phyloP scores from a whole-genome alignment of 306 rosid species.

The Bauhinia variegata region DNA sequence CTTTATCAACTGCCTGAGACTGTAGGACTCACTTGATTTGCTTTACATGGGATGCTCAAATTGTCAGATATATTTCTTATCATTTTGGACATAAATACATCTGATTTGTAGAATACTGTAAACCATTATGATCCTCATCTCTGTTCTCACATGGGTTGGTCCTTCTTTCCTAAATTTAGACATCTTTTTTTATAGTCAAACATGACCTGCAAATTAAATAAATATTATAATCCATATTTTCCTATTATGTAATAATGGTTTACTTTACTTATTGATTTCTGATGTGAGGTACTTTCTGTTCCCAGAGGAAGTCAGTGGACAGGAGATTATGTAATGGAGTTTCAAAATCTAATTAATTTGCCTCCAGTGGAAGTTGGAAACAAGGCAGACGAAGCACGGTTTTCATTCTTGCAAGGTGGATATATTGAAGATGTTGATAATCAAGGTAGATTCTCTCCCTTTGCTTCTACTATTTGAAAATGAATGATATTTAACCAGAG shows the following conservation, averaged over 20 bases:
- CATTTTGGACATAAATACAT: constrained; percentile 1
- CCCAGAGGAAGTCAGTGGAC: constrained; percentile 90
- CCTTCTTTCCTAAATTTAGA: background rate
- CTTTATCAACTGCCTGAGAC: background rate
- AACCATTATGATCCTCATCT: background rate
- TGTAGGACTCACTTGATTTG: background rate
- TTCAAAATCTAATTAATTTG: constrained; percentile 62
- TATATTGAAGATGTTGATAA: constrained; percentile 71
- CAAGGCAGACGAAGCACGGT: constrained; percentile 70
- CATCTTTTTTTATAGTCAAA: background rate
- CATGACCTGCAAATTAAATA: constrained; percentile 4
- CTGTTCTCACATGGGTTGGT: constrained; percentile 4
- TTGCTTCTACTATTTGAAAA: constrained; percentile 18
- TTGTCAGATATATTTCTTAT: background rate
- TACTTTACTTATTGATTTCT: constrained; percentile 3
- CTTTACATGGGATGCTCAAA: constrained; percentile 1
- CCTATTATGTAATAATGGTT: background rate
- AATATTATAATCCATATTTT: background rate
- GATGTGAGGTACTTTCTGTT: constrained; percentile 29
- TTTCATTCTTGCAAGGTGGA: constrained; percentile 82
- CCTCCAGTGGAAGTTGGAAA: constrained; percentile 43
- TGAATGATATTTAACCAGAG: background rate
- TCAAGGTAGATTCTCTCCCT: constrained; percentile 56
- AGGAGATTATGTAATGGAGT: constrained; percentile 77
- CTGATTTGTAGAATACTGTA: background rate